Percentiles rank a stretch among this genome's conserved stretches.
Conservation (phyloP, 2,329 filamentous ascomycete genomes). For the Colletotrichum gigasporum region DNA sequence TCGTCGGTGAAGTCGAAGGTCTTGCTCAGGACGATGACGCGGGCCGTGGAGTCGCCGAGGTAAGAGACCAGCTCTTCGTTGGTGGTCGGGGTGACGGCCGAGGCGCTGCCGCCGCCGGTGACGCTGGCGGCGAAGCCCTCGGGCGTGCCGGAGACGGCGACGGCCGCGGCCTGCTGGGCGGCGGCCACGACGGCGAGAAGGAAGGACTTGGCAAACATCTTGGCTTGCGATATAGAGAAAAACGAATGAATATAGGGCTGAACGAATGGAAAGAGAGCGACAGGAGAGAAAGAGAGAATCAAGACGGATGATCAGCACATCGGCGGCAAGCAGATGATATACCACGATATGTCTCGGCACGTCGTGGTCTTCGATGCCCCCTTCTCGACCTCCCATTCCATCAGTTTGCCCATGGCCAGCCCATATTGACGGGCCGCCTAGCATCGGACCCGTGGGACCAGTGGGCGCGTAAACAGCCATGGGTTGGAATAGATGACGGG, state of each 20-base stretch:
- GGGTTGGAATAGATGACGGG: slow-evolving; percentile 16
- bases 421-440: slow-evolving; percentile 11
- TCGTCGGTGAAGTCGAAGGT: slow-evolving; percentile 64
- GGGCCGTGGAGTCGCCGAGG: slow-evolving; percentile 60
- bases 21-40: slow-evolving; percentile 67
- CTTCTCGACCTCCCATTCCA: background rate
- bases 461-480: slow-evolving; percentile 19
- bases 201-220: slow-evolving; percentile 28
- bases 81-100: slow-evolving; percentile 61
- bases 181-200: slow-evolving; percentile 26
- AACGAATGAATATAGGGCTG: background rate
- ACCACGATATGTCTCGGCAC: background rate
- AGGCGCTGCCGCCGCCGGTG: slow-evolving; percentile 67
- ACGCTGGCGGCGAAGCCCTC: slow-evolving; percentile 59
- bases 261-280: slow-evolving; percentile 20
- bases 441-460: background rate
- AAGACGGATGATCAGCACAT: background rate
- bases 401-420: background rate
- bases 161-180: slow-evolving; percentile 27
- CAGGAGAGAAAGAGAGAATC: slow-evolving; percentile 1
- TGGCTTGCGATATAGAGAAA: background rate
- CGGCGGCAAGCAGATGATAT: slow-evolving; percentile 5
- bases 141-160: slow-evolving; percentile 46
- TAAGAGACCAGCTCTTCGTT: slow-evolving; percentile 67
- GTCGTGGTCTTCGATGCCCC: background rate